Base-by-base conservation (phyloP, 441 rosid species). In the Brassica hybrid region DNA sequence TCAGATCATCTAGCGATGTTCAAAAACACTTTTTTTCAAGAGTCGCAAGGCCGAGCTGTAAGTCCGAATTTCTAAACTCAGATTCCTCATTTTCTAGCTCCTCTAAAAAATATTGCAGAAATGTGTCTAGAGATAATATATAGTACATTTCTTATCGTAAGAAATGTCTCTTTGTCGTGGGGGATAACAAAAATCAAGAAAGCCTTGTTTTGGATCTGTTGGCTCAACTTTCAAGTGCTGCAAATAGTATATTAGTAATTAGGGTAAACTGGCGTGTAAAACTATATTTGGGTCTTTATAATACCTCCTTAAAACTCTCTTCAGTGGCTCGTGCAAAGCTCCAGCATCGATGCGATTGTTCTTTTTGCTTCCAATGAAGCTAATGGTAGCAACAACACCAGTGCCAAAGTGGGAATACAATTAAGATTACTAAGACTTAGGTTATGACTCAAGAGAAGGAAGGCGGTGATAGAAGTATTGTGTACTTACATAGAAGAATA, bases 1-100 rank as follows among this genome's bases (percentile, higher is more conserved):
- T 93, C 95, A n/a, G 97, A 94, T 56, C 86, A 86, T 84, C 82
- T 86, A 30, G 99, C 97, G 3, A 95, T 95, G 58, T 89, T 93
- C 17, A 93, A 74, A 88, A 93, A 95, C 76, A 93, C 97, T 80
- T 95, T 98, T 86, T 93, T 30, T 30, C 96, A 6, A 95, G 96
- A 6, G 97, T 91, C 6, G 96, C 77, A 60, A 93, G 93, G 36
- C 97, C 90, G 6, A 95, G 90, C 76, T 93, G 99, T 59, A 93
- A 87, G 75, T 95, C 91, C 5, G 91, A 76, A 72, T 86, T 19
- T 90, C 32, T 87, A 45, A 90, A 87, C 72, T 89, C 91, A 41
- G 36, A 19, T 63, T 83, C 85, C 79, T 86, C 88, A 36, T 84
- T 84, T 87, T 93, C 82, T 6, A 93, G 90, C 80, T 91, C 99